Evolutionary conservation across 1,284 basidiomycete genomes (phyloP), one percentile per base, ranked within the genome.

Genomic region (Vanrija humicola): DNA sequence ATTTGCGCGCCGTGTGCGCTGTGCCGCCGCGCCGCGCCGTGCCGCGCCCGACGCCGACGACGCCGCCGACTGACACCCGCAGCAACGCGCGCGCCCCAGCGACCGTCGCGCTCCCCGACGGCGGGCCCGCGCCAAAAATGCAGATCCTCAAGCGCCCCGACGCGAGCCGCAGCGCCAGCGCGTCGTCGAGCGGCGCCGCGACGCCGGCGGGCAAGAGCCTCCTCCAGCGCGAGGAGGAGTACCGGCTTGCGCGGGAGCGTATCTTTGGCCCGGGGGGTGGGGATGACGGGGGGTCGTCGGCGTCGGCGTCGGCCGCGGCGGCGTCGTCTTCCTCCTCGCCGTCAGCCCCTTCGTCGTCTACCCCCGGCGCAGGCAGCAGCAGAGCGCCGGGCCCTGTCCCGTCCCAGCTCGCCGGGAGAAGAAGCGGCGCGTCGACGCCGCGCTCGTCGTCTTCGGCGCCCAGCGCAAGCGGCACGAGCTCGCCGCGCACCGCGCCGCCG

Each of bases 211-310:
- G 26, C 9, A 62, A 62, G 52, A 49, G 46, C 19, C 48, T 59
- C 40, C 52, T 55, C 4, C 61, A 62, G 54, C 38, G 61, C 5
- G 61, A 62, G 42, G 61, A 62, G 52, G 61, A 62, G 47, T 62
- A 62, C 51, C 54, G 61, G 2, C 44, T 62, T 1, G 61, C 61
- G 8, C 51, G 61, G 14, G 61, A 62, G 52, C 48, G 61, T 3
- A 62, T 62, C 55, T 62, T 62, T 43, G 61, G 59, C 12, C 25
- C 49, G 12, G 25, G 29, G 10, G 26, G 15, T 0, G 25, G 38
- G 43, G 52, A 39, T 23, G 43, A 40, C 34, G 34, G 5, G 4
- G 38, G 38, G 39, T 15, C 46, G n/a, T n/a, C 39, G 8, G 16
- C 10, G 8, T n/a, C 39, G 19, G 42, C n/a, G 10, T 16, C 14